Evolutionary conservation across 371 early-diverging fungal genomes (phyloP), one percentile per base, ranked within the genome.

Genomic region (Lichtheimia ramosa): DNA sequence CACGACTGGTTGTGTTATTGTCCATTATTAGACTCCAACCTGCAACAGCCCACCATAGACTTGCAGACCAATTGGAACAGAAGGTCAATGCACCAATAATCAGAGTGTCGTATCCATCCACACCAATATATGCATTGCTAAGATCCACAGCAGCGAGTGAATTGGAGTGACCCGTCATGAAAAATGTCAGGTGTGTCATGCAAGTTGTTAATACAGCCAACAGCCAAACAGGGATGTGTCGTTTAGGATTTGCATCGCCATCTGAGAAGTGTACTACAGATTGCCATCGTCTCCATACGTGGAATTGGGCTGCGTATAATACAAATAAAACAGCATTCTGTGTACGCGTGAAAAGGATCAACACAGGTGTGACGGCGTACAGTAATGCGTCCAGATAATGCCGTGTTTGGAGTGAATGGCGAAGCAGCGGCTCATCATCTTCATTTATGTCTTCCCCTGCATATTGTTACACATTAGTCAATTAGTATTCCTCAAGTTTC

Each of bases 81-180:
- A 88, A 91, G 10, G 89, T 83, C 43, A 91, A 67, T 1, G 83
- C 55, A 7, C 92, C 91, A 15, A 89, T 90, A 28, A 83, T 48
- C 1, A 61, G 48, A 14, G 85, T 79, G 59, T 83, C 74, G 64
- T 89, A 91, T 21, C 81, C 77, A 21, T 81, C 71, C 18, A 92
- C 82, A 15, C 93, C 93, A 18, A 89, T 81, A 62, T 92, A 92
- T 0, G 92, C 88, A 62, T 86, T 87, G 59, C 89, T 88, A 24
- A 92, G 71, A 54, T 92, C 93, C 3, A 92, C 74, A 7, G 92
- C 87, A 0, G 92, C 87, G 12, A 92, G 82, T 10, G 92, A 88
- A 61, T 92, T 92, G 0, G 89, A 83, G 69, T 89, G 92, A 12
- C 92, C 93, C 16, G 88, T 79, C 18, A 80, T 60, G 60, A 86